A percentile compares a stretch with the other conserved stretches of the same genome.
Evolutionary conservation across 371 early-diverging fungal genomes (phyloP).

Genomic region (Zopfochytrium polystomum): DNA sequence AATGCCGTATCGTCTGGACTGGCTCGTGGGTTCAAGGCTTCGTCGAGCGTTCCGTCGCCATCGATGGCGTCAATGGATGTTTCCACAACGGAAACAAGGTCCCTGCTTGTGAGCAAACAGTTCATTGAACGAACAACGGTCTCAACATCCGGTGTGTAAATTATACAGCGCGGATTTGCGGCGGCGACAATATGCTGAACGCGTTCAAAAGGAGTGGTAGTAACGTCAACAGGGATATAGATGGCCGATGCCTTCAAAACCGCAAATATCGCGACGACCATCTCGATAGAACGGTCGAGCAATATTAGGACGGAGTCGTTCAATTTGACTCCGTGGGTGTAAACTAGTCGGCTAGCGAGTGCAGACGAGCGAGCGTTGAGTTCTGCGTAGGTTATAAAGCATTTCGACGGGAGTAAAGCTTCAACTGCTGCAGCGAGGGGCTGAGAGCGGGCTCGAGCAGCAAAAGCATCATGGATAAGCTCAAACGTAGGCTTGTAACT

Average conservation of each 20-base stretch:
- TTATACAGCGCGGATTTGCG: not conserved
- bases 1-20: not conserved
- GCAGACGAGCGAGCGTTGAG: constrained; percentile 18
- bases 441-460: too few species aligned
- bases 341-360: constrained; percentile 12
- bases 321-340: too few species aligned
- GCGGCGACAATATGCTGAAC: constrained; percentile 11
- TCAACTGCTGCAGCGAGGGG: too few species aligned
- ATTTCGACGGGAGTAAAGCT: too few species aligned
- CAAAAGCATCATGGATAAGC: too few species aligned
- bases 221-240: constrained; percentile 24
- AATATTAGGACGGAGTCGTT: constrained; percentile 17
- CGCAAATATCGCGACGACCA: constrained; percentile 23
- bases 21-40: not conserved
- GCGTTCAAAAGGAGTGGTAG: constrained; percentile 22
- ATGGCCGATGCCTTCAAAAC: constrained; percentile 24
- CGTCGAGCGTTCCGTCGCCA: not conserved
- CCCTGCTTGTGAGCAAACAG: too few species aligned
- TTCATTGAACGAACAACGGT: too few species aligned
- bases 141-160: too few species aligned
- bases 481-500: too few species aligned
- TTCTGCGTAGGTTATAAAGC: constrained; percentile 29
- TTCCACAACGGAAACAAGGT: too few species aligned
- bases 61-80: too few species aligned
- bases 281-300: constrained; percentile 24